A percentile compares a stretch with the other conserved stretches of the same genome.
phyloP scores from a whole-genome alignment of 176 grass and related monocot species.

The Aegilops tauschii region DNA sequence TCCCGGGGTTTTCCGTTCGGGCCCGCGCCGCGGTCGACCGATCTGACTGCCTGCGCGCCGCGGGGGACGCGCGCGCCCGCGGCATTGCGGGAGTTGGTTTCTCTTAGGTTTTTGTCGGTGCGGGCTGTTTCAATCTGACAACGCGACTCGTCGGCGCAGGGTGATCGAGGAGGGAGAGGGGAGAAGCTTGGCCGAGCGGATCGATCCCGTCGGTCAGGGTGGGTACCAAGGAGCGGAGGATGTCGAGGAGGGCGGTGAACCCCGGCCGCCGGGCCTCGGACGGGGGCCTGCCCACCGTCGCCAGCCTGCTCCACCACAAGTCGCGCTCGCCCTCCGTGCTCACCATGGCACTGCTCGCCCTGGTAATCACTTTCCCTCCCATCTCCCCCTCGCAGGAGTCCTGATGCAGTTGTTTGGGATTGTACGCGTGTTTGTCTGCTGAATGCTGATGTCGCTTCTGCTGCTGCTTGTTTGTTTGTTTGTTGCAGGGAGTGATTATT shows the following conservation, averaged over 20 bases:
- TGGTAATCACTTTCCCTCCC: constrained; percentile 37
- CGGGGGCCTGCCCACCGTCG: constrained; percentile 51
- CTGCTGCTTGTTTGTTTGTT: neutral
- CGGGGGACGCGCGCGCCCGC: too few relatives aligned
- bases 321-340: constrained; percentile 79
- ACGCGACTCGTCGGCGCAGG: neutral
- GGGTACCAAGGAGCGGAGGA: constrained; percentile 11
- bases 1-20: neutral
- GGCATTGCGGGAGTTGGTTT: neutral
- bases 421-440: neutral
- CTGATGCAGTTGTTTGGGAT: neutral
- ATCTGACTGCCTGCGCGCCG: neutral
- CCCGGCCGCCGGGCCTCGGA: constrained; percentile 64
- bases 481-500: constrained; percentile 65
- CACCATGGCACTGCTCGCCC: constrained; percentile 57
- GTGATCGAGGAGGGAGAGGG: constrained; percentile 19
- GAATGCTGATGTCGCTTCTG: neutral
- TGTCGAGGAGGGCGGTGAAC: constrained; percentile 84
- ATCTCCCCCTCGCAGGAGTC: too few relatives aligned
- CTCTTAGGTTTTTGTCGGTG: neutral
- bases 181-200: neutral
- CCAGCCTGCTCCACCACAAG: constrained; percentile 60
- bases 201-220: neutral
- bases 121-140: neutral
- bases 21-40: neutral